phyloP scores from a whole-genome alignment of 768 basidiomycete genomes.

The Podaxis sp. region DNA sequence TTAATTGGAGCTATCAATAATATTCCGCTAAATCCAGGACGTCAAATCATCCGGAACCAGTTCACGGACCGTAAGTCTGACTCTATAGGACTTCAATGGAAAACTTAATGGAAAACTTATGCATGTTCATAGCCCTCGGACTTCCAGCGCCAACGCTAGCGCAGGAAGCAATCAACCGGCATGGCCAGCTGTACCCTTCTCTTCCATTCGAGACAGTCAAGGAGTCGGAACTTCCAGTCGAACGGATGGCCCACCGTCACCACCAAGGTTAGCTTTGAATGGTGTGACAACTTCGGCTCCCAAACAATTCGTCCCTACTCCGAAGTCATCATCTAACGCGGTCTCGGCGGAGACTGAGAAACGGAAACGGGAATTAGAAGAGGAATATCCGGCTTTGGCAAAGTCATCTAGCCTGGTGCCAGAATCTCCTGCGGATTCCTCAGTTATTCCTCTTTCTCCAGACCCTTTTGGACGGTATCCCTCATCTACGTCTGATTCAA shows the following conservation, averaged over 20 bases:
- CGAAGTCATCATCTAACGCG: constrained; percentile 24
- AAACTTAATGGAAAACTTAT: neutral
- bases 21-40: neutral
- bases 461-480: constrained; percentile 80
- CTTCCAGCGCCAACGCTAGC: neutral
- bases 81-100: neutral
- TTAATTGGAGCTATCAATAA: neutral
- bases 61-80: constrained; percentile 18
- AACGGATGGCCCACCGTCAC: constrained; percentile 42
- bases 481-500: constrained; percentile 37
- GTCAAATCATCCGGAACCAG: neutral
- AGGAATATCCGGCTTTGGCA: constrained; percentile 49
- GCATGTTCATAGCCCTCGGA: constrained; percentile 13
- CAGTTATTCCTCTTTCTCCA: constrained; percentile 79
- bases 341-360: constrained; percentile 45
- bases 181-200: constrained; percentile 45
- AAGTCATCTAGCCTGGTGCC: constrained; percentile 25
- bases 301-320: constrained; percentile 36
- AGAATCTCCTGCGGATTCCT: constrained; percentile 41
- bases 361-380: constrained; percentile 50
- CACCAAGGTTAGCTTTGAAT: constrained; percentile 66
- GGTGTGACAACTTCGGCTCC: constrained; percentile 66
- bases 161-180: constrained; percentile 16
- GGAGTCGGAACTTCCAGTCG: constrained; percentile 22
- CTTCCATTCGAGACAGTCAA: constrained; percentile 28